Evolutionary conservation across 2,329 filamentous ascomycete genomes (phyloP).

Genomic region (Bipolaris cookei): DNA sequence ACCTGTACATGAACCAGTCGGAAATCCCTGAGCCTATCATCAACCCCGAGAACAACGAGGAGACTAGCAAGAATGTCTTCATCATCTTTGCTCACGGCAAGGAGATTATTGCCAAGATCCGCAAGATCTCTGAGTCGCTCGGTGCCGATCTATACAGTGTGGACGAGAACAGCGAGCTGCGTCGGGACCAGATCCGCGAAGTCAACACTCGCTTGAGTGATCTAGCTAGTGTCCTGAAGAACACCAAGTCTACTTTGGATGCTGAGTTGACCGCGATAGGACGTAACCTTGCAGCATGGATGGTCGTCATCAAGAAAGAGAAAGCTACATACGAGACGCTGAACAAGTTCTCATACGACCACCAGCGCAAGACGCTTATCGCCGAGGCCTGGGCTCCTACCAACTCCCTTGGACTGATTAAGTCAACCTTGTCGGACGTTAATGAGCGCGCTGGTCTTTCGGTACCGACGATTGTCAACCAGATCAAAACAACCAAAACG

Average conservation of each 20-base stretch:
- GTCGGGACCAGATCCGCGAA: conserved; percentile 94
- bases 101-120: conserved; percentile 97
- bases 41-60: conserved; percentile 90
- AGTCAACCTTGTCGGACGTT: conserved; percentile 92
- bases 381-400: conserved; percentile 98
- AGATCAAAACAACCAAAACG: conserved; percentile 95
- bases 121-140: conserved; percentile 98
- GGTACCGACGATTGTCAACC: conserved; percentile 98
- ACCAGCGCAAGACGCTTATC: conserved; percentile 92
- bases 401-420: conserved; percentile 85
- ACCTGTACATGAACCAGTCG: conserved; percentile 99
- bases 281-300: conserved; percentile 91
- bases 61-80: conserved; percentile 96
- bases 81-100: conserved; percentile 99
- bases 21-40: conserved; percentile 94
- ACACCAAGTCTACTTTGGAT: conserved; percentile 93
- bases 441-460: conserved; percentile 94
- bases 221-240: conserved; percentile 87
- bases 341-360: conserved; percentile 96
- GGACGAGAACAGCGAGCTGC: conserved; percentile 94
- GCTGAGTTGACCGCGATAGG: conserved; percentile 93
- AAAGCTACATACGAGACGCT: conserved; percentile 96
- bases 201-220: conserved; percentile 93
- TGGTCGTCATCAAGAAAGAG: conserved; percentile 97
- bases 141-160: conserved; percentile 95